A percentile compares a stretch with the other conserved stretches of the same genome.
Conservation (phyloP, 139 green algal species). For the Chlorella vulgaris region DNA sequence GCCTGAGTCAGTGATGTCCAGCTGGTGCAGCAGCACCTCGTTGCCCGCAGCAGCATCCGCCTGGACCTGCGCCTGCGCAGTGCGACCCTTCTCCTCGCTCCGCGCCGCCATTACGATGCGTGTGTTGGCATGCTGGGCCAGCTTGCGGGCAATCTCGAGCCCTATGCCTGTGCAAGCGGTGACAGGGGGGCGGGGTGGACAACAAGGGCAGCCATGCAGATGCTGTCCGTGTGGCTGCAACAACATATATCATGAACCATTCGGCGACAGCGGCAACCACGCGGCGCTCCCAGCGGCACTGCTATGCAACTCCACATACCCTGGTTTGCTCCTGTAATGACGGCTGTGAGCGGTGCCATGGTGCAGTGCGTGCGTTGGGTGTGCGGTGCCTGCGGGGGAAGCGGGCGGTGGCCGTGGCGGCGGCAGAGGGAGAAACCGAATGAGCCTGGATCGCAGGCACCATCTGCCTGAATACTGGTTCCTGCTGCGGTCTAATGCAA, state of each 20-base stretch:
- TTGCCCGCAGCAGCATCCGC: neutral
- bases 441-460: too few species aligned
- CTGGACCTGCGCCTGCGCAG: conserved; percentile 48
- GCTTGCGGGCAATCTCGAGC: conserved; percentile 55
- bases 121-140: conserved; percentile 53
- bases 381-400: neutral
- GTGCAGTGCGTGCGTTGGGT: neutral
- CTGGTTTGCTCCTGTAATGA: conserved; percentile 25
- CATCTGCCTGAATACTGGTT: too few species aligned
- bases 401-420: neutral
- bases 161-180: conserved; percentile 67
- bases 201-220: too few species aligned
- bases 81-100: conserved; percentile 47
- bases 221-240: too few species aligned
- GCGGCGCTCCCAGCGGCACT: neutral
- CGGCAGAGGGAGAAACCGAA: too few species aligned
- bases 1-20: conserved; percentile 29
- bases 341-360: neutral
- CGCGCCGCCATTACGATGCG: conserved; percentile 58
- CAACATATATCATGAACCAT: too few species aligned
- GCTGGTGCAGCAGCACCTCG: neutral
- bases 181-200: too few species aligned
- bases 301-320: neutral
- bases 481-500: too few species aligned
- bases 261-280: too few species aligned